Base-by-base conservation (phyloP, 495 filamentous ascomycete species). In the Opeltia flavorubescens region DNA sequence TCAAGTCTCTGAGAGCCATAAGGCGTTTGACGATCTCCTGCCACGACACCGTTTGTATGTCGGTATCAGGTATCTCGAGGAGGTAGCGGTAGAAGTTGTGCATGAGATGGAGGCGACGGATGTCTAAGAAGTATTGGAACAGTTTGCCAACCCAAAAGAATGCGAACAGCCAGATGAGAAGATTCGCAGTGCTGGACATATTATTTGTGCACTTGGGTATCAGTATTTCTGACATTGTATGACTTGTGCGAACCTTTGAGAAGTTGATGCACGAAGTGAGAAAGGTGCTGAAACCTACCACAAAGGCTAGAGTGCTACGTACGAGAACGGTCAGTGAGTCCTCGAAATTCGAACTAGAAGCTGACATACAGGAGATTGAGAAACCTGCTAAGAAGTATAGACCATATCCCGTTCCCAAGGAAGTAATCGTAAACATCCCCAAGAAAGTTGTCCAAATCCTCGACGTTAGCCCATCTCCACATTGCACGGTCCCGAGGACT, bases 21-120 rank as follows among this genome's bases (percentile, higher is more conserved):
- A 98, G 68, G 38, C 88, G 81, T 29, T 77, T 81, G 35, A 98
- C 89, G 28, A 96, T 75, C 49, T 93, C 83, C 59, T 95, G 87
- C 91, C 91, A 98, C 6, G 87, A 86, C 27, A 96, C 81, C 0
- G 89, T 95, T 63, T 96, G 93, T 58, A 98, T 93, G 50, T 98
- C 93, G 18, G 76, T 67, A 54, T 96, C 93, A 2, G 85, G 84
- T 27, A 98, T 81, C 26, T 82, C 80, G 13, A 98, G 75, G 5
- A 95, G 71, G 57, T 95, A 76, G 33, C 76, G 64, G 62, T 86
- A 98, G 62, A 96, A 98, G 61, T 91, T 80, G 55, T 88, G 86
- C 62, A 94, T 78, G 26, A 84, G 71, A 52, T 75, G 67, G 13
- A 96, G 72, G 18, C 80, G 74, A 15, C 80, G 81, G 28, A 89